Percentiles rank a stretch among this genome's conserved stretches.
Evolutionary conservation across 768 basidiomycete species (phyloP).

Genomic region (Rhodotorula diobovata): DNA sequence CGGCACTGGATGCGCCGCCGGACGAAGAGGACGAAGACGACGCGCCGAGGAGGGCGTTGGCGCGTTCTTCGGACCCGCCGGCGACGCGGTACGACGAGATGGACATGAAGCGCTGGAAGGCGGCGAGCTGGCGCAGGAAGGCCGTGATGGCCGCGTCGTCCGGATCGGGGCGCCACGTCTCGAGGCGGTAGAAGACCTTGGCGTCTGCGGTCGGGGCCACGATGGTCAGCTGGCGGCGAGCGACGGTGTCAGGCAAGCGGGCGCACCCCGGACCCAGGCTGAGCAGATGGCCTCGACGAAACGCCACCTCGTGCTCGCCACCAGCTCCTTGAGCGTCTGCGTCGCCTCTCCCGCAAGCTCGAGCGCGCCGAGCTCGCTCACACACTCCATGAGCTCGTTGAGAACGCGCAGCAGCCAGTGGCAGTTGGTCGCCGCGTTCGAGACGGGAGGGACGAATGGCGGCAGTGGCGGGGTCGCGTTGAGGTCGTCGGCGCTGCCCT

Average conservation of each 20-base stretch:
- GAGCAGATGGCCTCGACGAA: slow-evolving; percentile 75
- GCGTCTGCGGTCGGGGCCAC: slow-evolving; percentile 59
- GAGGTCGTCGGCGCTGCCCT: slow-evolving; percentile 45
- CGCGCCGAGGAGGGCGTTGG: slow-evolving; percentile 52
- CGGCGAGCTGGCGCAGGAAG: slow-evolving; percentile 70
- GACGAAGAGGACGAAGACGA: not conserved
- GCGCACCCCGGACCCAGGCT: slow-evolving; percentile 75
- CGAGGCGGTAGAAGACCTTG: slow-evolving; percentile 71
- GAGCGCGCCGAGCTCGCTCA: slow-evolving; percentile 70
- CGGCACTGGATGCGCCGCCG: not conserved
- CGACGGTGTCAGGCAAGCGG: not conserved
- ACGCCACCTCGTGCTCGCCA: slow-evolving; percentile 80
- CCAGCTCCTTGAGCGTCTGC: slow-evolving; percentile 61
- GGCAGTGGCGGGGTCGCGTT: slow-evolving; percentile 61
- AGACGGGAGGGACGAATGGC: slow-evolving; percentile 53
- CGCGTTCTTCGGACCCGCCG: slow-evolving; percentile 59
- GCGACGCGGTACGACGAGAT: slow-evolving; percentile 74
- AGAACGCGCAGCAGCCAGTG: slow-evolving; percentile 75
- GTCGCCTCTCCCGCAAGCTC: slow-evolving; percentile 71
- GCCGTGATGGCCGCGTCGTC: slow-evolving; percentile 62
- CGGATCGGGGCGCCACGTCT: slow-evolving; percentile 72
- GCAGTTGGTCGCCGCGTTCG: slow-evolving; percentile 75
- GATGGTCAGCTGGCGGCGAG: not conserved
- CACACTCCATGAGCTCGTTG: slow-evolving; percentile 77
- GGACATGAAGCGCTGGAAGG: slow-evolving; percentile 73